phyloP scores from a whole-genome alignment of 1,139 yeast species.

The Yamadazyma blattariae region DNA sequence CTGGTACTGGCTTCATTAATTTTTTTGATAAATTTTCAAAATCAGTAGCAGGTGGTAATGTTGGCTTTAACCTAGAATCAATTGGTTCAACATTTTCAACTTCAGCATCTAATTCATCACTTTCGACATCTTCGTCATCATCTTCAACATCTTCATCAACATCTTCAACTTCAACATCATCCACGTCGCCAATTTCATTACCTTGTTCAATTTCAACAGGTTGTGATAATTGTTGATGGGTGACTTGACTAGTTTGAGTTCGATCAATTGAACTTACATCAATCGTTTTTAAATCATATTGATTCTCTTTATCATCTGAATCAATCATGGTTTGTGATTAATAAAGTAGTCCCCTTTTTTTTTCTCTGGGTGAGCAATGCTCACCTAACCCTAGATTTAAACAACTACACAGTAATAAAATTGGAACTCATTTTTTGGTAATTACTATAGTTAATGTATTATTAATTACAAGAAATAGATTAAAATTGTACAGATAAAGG shows the following conservation, averaged over 20 bases:
- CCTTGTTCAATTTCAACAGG: not conserved
- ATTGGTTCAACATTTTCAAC: no score
- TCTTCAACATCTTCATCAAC: constrained; percentile 1
- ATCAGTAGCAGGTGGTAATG: constrained; percentile 29
- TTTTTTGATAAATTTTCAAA: constrained; percentile 25
- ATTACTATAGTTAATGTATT: no score
- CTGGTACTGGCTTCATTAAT: constrained; percentile 42
- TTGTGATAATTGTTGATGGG: not conserved
- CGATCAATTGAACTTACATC: constrained; percentile 2
- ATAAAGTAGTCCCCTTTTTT: not conserved
- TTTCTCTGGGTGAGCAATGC: constrained; percentile 1
- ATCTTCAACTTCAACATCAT: not conserved
- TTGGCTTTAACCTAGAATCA: not conserved
- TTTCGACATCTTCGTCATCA: not conserved
- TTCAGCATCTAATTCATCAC: not conserved
- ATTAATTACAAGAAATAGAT: no score
- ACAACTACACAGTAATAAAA: no score
- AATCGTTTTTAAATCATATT: constrained; percentile 6
- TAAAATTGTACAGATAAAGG: no score
- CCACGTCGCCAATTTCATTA: not conserved
- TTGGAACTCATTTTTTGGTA: no score
- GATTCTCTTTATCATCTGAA: constrained; percentile 13
- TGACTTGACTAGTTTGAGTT: not conserved
- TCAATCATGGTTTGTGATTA: constrained; percentile 8
- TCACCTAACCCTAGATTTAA: no score